Evolutionary conservation across 2,329 filamentous ascomycete species (phyloP).

Genomic region (Fusarium secorum): DNA sequence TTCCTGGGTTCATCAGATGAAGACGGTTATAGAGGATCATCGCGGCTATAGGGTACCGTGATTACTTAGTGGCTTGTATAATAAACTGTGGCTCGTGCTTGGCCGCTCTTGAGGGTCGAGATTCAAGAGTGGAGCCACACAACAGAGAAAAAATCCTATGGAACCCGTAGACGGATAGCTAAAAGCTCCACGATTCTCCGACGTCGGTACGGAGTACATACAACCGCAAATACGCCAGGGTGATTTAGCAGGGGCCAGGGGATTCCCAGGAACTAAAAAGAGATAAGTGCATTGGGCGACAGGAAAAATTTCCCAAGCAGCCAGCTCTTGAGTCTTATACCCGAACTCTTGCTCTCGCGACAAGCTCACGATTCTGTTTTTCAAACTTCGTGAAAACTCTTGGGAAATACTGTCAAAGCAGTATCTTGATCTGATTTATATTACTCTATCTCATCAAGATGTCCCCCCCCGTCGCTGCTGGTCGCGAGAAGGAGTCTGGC

Average conservation of each 20-base stretch:
- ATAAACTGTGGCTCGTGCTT: neutral
- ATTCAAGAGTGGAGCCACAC: neutral
- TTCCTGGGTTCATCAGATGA: neutral
- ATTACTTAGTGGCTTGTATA: neutral
- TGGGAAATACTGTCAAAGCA: constrained; percentile 6
- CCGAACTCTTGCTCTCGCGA: constrained; percentile 17
- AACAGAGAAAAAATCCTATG: constrained; percentile 3
- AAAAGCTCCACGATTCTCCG: constrained; percentile 30
- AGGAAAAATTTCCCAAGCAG: constrained; percentile 40
- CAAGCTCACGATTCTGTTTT: constrained; percentile 14
- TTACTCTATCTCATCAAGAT: constrained; percentile 49
- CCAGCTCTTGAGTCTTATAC: constrained; percentile 21
- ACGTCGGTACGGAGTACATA: constrained; percentile 38
- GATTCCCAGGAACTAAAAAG: constrained; percentile 22
- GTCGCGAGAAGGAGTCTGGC: constrained; percentile 82
- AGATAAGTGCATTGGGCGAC: constrained; percentile 27
- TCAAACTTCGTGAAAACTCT: neutral
- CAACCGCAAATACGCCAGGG: constrained; percentile 20
- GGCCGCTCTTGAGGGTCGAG: neutral
- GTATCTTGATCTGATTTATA: neutral
- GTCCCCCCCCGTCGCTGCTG: constrained; percentile 64
- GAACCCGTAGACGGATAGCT: constrained; percentile 2
- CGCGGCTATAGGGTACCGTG: constrained; percentile 11
- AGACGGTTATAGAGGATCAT: neutral
- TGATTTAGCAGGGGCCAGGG: constrained; percentile 28